These are phyloP conservation scores for Trichothecium roseum DNA, from an alignment of 2,329 filamentous ascomycete genomes.

Conservation along the genomic window DNA sequence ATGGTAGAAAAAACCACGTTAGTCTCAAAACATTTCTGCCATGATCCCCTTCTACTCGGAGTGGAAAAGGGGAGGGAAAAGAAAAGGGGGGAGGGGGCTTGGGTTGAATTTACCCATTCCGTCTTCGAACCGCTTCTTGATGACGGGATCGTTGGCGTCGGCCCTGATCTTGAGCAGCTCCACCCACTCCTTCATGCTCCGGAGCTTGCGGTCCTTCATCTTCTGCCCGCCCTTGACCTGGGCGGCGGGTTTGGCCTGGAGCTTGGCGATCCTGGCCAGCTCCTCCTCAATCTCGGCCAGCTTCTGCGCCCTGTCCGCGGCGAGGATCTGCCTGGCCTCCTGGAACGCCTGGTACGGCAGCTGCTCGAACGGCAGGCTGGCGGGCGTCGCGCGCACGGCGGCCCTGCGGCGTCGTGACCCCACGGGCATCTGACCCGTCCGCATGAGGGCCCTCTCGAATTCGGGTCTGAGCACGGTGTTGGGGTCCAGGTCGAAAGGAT, in stretches of 20 bases:
- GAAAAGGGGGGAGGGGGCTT: too few species aligned
- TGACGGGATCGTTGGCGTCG: conserved; percentile 88
- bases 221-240: conserved; percentile 50
- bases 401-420: conserved; percentile 78
- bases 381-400: conserved; percentile 48
- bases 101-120: conserved; percentile 62
- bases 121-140: conserved; percentile 92
- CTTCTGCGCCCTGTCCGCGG: conserved; percentile 73
- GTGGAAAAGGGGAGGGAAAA: background rate
- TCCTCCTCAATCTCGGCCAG: conserved; percentile 59
- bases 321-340: conserved; percentile 77
- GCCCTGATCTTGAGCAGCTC: conserved; percentile 78
- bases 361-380: conserved; percentile 77
- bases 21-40: too few species aligned
- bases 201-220: conserved; percentile 56
- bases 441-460: conserved; percentile 55
- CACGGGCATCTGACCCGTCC: conserved; percentile 59
- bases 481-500: conserved; percentile 47
- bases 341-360: conserved; percentile 97
- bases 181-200: conserved; percentile 60
- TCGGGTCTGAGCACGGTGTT: conserved; percentile 47
- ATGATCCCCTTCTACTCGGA: too few species aligned
- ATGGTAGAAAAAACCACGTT: background rate
- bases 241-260: conserved; percentile 49
- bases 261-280: conserved; percentile 54